These are phyloP conservation scores for Asterella californica DNA, from an alignment of 225 moss, liverwort and hornwort species.

Conservation along the genomic window DNA sequence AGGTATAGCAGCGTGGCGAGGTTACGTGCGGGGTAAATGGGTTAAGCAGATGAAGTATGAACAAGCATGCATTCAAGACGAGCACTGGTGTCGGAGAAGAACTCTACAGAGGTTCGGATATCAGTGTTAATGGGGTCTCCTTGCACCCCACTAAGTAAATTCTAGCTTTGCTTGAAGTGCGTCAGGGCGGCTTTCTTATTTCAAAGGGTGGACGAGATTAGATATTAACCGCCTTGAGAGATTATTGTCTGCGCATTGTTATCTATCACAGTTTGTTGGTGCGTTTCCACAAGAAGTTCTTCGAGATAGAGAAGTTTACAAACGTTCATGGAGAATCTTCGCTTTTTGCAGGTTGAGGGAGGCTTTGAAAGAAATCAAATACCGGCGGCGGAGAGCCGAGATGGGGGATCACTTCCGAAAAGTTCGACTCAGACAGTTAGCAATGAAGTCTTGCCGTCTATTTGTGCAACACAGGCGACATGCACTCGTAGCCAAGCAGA, in stretches of 20 bases:
- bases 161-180: neutral
- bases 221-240: neutral
- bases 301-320: neutral
- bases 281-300: neutral
- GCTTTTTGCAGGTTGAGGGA: conserved; percentile 57
- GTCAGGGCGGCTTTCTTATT: neutral
- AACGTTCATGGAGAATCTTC: neutral
- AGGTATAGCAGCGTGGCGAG: conserved; percentile 76
- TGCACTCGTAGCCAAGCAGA: conserved; percentile 72
- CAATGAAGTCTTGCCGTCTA: conserved; percentile 70
- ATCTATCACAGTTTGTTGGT: neutral
- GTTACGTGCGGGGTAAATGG: conserved; percentile 76
- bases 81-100: conserved; percentile 54
- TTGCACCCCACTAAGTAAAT: neutral
- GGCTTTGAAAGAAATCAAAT: conserved; percentile 50
- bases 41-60: conserved; percentile 79
- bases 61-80: conserved; percentile 60
- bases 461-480: conserved; percentile 74
- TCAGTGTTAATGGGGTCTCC: neutral
- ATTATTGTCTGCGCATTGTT: neutral
- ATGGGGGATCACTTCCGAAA: conserved; percentile 58
- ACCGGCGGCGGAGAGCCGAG: conserved; percentile 47
- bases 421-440: conserved; percentile 55
- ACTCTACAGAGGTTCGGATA: conserved; percentile 58
- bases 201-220: neutral